These are phyloP conservation scores for Parafenestella ontariensis DNA, from an alignment of 2,329 filamentous ascomycete genomes.

Conservation along the genomic window DNA sequence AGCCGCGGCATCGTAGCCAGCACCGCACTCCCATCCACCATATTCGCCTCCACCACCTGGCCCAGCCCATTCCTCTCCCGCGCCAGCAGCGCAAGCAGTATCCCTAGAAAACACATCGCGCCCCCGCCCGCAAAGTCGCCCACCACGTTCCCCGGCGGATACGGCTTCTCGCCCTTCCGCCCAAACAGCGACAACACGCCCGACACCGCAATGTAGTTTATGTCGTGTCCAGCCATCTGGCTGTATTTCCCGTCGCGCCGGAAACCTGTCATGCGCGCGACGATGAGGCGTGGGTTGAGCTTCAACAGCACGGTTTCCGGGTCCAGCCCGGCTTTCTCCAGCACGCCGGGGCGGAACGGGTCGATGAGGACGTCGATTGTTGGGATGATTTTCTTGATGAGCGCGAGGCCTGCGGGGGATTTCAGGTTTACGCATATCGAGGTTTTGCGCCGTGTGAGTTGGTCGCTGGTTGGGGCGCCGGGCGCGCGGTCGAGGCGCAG, in stretches of 20 bases:
- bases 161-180: slow-evolving; percentile 70
- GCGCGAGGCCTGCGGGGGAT: slow-evolving; percentile 64
- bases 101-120: slow-evolving; percentile 78
- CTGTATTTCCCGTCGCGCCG: slow-evolving; percentile 84
- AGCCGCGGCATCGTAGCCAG: slow-evolving; percentile 80
- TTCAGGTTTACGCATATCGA: slow-evolving; percentile 85
- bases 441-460: slow-evolving; percentile 79
- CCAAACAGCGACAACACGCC: slow-evolving; percentile 82
- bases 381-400: slow-evolving; percentile 71
- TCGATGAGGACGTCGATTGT: slow-evolving; percentile 84
- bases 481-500: slow-evolving; percentile 78
- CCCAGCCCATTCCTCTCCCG: slow-evolving; percentile 70
- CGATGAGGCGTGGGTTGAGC: slow-evolving; percentile 77
- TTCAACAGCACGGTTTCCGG: slow-evolving; percentile 69
- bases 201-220: slow-evolving; percentile 92
- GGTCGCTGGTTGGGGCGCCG: slow-evolving; percentile 68
- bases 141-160: slow-evolving; percentile 82
- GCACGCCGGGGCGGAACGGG: slow-evolving; percentile 88
- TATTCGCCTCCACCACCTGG: slow-evolving; percentile 93
- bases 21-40: slow-evolving; percentile 89
- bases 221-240: slow-evolving; percentile 91
- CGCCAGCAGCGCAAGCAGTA: slow-evolving; percentile 78
- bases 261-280: slow-evolving; percentile 90
- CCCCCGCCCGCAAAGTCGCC: slow-evolving; percentile 94
- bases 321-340: slow-evolving; percentile 82